Base-by-base conservation (phyloP, 1,284 basidiomycete species). In the Gomphus bonarii region DNA sequence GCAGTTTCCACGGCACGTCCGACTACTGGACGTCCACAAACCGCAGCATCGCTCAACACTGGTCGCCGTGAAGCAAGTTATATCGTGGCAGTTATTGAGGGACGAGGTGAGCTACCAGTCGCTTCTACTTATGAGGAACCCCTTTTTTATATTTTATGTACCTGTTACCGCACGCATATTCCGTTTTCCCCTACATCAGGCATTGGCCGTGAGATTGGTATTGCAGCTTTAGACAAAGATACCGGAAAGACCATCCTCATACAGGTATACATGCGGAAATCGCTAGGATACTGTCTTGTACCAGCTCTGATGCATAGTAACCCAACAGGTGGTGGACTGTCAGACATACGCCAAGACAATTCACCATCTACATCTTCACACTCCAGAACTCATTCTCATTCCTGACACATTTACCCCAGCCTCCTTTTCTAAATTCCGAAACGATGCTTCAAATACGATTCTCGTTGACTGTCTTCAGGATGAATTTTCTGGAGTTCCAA, bases 281-380 rank as follows among this genome's bases (percentile, higher is more conserved):
- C 20, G 22, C 63, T 59, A 59, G 12, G 11, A 35, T 1, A 35
- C 33, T 22, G 18, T 5, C 8, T 22, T 12, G 20, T 18, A 51
- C 16, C 33, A 53, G 31, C 7, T 10, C 28, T 51, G n/a, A 53
- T 42, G 18, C 25, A 64, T 25, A 25, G 62, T 43, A 43, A 54
- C 33, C 30, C 25, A 22, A 7, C 64, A 93, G 89, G 74, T 92
- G 25, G 80, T 85, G 36, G 90, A 93, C 65, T 86, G 84, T 61
- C 79, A 86, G 58, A 89, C 89, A 18, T 97, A 92, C 63, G 82
- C 91, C 58, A 91, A 90, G 67, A 92, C 89, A 0, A 71, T 95
- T 8, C 90, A 95, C 61, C 90, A 95, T 64, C 80, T 95, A 73
- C 80, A 85, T 60, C 67, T 91, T 9, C 84, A 93, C 64, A 75